phyloP scores from a whole-genome alignment of 495 filamentous ascomycete species.

The Talaromyces adpressus region DNA sequence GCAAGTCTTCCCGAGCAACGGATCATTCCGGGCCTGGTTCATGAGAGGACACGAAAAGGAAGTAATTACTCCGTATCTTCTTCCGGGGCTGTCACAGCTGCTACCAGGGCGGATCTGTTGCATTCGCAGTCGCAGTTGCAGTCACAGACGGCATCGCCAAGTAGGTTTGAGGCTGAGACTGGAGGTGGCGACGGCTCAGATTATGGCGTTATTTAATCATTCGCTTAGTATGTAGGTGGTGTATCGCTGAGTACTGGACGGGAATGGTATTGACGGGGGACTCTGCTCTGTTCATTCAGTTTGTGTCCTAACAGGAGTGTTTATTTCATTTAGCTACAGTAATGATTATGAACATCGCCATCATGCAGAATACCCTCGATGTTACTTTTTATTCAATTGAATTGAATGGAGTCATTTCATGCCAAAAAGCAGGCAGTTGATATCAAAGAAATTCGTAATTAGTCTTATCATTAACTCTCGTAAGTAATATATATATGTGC shows the following conservation, averaged over 20 bases:
- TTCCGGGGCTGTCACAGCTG: neutral
- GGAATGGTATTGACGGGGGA: no score
- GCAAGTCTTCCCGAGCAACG: conserved; percentile 53
- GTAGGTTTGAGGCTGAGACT: neutral
- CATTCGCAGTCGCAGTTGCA: neutral
- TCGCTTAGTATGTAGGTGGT: no score
- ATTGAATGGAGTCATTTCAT: neutral
- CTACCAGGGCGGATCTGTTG: neutral
- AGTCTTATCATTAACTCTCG: neutral
- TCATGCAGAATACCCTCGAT: neutral
- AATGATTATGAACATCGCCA: neutral
- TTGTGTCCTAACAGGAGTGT: neutral
- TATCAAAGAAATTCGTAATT: neutral
- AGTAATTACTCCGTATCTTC: conserved; percentile 23
- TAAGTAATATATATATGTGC: conserved; percentile 1
- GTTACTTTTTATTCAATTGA: neutral
- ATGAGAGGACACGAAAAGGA: conserved; percentile 45
- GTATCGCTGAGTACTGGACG: no score
- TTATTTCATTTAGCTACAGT: neutral
- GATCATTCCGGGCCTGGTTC: conserved; percentile 67
- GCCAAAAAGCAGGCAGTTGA: neutral
- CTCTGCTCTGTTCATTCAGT: no score
- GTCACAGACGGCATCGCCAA: neutral
- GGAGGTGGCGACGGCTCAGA: neutral
- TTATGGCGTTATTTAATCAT: neutral